Conservation (phyloP, 768 basidiomycete species). For the Mycena sanguinolenta region DNA sequence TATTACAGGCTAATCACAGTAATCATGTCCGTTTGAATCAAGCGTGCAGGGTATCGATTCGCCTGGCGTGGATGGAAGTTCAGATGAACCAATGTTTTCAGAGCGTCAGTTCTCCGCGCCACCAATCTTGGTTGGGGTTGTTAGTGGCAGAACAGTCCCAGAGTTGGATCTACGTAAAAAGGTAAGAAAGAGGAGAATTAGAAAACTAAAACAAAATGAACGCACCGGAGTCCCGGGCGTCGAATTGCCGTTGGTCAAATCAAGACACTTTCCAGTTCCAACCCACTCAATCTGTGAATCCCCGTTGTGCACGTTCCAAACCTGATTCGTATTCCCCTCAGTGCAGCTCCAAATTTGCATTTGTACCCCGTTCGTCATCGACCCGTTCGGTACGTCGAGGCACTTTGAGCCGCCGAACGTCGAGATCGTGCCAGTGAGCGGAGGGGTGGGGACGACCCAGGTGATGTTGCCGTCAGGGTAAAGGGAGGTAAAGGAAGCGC, state of each 20-base stretch:
- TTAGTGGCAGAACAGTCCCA: constrained; percentile 1
- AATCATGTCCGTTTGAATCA: no score
- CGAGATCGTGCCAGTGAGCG: neutral
- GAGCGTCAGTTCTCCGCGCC: no score
- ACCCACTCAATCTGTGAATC: neutral
- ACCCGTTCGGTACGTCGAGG: constrained; percentile 38
- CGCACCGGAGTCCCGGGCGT: constrained; percentile 1
- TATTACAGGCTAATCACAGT: no score
- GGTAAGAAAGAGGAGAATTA: neutral
- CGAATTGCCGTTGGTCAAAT: constrained; percentile 17
- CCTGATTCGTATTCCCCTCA: constrained; percentile 18
- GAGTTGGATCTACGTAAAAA: neutral
- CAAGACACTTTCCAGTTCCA: constrained; percentile 15
- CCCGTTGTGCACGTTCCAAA: neutral
- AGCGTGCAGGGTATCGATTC: no score
- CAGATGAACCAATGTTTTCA: no score
- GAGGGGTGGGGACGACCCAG: neutral
- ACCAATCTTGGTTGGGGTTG: constrained; percentile 18
- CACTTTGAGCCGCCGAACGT: constrained; percentile 32
- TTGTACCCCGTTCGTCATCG: constrained; percentile 36
- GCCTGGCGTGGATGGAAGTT: no score
- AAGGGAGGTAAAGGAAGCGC: neutral
- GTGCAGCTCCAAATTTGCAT: constrained; percentile 39
- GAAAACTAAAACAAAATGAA: no score
- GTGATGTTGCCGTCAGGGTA: constrained; percentile 1